phyloP scores from a whole-genome alignment of 1,284 basidiomycete genomes.

The Pyrrhoderma lamaoense region DNA sequence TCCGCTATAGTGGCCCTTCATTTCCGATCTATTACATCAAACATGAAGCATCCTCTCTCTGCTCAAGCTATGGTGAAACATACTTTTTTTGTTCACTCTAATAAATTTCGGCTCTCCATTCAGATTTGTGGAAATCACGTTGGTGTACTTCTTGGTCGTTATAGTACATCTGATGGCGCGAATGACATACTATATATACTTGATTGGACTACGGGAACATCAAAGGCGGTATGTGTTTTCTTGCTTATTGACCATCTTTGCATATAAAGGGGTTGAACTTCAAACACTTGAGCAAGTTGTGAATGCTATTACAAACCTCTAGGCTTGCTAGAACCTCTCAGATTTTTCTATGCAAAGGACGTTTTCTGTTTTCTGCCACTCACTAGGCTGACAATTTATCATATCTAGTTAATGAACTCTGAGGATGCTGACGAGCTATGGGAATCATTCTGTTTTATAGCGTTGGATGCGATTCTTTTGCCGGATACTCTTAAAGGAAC shows the following conservation, averaged over 20 bases:
- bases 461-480: slow-evolving; percentile 11
- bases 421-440: slow-evolving; percentile 1
- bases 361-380: neutral
- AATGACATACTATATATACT: slow-evolving; percentile 9
- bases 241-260: no score
- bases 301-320: no score
- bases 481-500: slow-evolving; percentile 6
- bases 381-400: neutral
- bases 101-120: neutral
- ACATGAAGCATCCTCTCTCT: slow-evolving; percentile 3
- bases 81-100: neutral
- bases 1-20: slow-evolving; percentile 4
- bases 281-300: no score
- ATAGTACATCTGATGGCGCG: neutral
- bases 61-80: neutral
- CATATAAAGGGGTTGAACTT: no score
- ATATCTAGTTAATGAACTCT: neutral
- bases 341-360: no score
- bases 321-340: no score
- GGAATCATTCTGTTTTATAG: slow-evolving; percentile 16
- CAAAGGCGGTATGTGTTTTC: slow-evolving; percentile 8
- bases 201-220: slow-evolving; percentile 10
- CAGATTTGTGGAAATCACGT: slow-evolving; percentile 14
- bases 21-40: slow-evolving; percentile 2
- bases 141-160: slow-evolving; percentile 1